Percentiles rank a stretch among this genome's conserved stretches.
Evolutionary conservation across 768 basidiomycete species (phyloP).

Genomic region (Holtermannia corniformis): DNA sequence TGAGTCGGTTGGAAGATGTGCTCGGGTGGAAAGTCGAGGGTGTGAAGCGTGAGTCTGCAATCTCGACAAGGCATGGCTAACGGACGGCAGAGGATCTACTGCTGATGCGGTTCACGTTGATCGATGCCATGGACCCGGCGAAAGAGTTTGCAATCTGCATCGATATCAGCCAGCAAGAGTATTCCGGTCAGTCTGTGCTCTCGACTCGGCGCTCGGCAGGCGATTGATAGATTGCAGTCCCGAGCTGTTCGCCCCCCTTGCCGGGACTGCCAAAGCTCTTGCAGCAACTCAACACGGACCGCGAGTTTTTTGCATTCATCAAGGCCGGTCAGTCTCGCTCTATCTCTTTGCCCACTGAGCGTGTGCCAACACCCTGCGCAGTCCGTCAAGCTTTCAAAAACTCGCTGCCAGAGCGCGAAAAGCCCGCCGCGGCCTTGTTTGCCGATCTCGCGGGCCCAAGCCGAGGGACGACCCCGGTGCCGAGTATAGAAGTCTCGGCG

Average conservation of each 20-base stretch:
- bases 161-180: conserved; percentile 56
- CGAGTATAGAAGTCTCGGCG: neutral
- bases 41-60: conserved; percentile 47
- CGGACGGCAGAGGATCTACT: conserved; percentile 49
- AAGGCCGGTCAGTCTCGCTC: conserved; percentile 43
- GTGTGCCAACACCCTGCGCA: conserved; percentile 2
- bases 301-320: conserved; percentile 64
- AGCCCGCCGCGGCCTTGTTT: conserved; percentile 12
- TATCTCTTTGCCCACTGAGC: neutral
- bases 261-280: conserved; percentile 60
- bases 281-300: conserved; percentile 58
- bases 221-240: conserved; percentile 47
- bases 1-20: conserved; percentile 51
- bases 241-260: conserved; percentile 66
- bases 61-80: neutral
- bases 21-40: conserved; percentile 67
- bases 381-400: conserved; percentile 30
- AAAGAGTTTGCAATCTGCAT: conserved; percentile 65
- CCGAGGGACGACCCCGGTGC: neutral
- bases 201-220: neutral
- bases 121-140: conserved; percentile 53
- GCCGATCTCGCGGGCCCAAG: conserved; percentile 25
- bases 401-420: conserved; percentile 14
- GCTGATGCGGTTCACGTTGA: conserved; percentile 59
- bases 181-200: conserved; percentile 52